Conservation (phyloP, 257 asterid genomes). For the Fraxinus cuspidata region DNA sequence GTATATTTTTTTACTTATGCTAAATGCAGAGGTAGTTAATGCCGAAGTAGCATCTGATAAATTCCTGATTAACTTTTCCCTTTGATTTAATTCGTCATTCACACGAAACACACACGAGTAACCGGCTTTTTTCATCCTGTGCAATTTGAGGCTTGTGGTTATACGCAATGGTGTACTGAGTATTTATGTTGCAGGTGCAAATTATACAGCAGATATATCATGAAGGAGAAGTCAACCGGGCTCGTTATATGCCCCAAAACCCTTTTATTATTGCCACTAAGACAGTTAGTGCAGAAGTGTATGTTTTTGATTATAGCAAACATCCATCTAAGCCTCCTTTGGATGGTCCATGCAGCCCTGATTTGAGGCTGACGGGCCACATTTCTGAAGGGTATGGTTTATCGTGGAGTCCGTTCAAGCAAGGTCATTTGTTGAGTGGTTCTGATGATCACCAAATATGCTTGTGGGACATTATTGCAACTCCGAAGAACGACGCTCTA, state of each 20-base stretch:
- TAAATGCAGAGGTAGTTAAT: neutral
- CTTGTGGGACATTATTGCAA: slow-evolving; percentile 85
- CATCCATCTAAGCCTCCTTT: slow-evolving; percentile 94
- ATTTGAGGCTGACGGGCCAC: slow-evolving; percentile 89
- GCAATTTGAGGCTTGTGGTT: neutral
- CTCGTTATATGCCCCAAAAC: slow-evolving; percentile 96
- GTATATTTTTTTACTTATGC: neutral
- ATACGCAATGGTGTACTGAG: neutral
- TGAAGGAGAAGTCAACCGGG: slow-evolving; percentile 95
- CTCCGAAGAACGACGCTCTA: slow-evolving; percentile 75
- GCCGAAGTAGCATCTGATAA: neutral
- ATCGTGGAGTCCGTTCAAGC: slow-evolving; percentile 92
- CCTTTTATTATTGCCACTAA: slow-evolving; percentile 81
- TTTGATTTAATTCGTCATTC: neutral
- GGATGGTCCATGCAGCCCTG: slow-evolving; percentile 91
- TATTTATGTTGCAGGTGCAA: slow-evolving; percentile 67
- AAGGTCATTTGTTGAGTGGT: slow-evolving; percentile 88
- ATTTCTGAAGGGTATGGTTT: slow-evolving; percentile 92
- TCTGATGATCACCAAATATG: slow-evolving; percentile 96
- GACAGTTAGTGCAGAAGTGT: slow-evolving; percentile 91
- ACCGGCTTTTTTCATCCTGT: neutral
- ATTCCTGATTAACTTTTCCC: neutral
- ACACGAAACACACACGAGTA: neutral
- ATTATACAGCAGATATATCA: slow-evolving; percentile 95
- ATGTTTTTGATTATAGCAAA: slow-evolving; percentile 86